phyloP scores from a whole-genome alignment of 2,329 filamentous ascomycete species.

The Fusarium pseudocircinatum region DNA sequence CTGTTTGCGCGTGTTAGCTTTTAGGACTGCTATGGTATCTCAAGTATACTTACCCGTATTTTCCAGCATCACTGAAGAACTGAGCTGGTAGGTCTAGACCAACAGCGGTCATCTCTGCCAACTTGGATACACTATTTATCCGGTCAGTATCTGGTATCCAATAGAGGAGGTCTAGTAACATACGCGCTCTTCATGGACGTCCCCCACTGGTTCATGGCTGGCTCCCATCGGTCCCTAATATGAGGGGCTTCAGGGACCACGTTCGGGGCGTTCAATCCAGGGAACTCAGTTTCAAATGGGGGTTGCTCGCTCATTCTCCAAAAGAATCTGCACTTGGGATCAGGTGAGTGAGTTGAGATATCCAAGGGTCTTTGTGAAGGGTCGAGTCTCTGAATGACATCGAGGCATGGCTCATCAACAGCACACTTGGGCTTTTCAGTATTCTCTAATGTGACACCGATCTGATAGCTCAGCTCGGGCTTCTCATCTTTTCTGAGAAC shows the following conservation, averaged over 20 bases:
- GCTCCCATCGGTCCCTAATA: conserved; percentile 62
- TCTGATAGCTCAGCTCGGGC: conserved; percentile 67
- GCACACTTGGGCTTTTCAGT: conserved; percentile 72
- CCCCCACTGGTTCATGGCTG: conserved; percentile 67
- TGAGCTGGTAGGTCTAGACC: conserved; percentile 63
- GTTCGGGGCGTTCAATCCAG: conserved; percentile 64
- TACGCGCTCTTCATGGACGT: conserved; percentile 68
- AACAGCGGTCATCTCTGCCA: conserved; percentile 68
- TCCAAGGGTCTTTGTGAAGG: conserved; percentile 67
- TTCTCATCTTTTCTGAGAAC: conserved; percentile 62
- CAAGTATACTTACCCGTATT: conserved; percentile 58
- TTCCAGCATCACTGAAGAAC: conserved; percentile 64
- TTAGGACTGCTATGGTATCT: background rate
- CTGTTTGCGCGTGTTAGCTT: conserved; percentile 43
- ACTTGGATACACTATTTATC: conserved; percentile 55
- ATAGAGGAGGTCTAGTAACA: conserved; percentile 38
- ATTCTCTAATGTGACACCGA: conserved; percentile 70
- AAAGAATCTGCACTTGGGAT: conserved; percentile 72
- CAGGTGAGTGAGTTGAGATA: conserved; percentile 64
- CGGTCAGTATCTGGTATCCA: background rate
- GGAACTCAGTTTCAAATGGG: conserved; percentile 65
- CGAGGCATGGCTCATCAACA: conserved; percentile 68
- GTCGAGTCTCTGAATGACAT: conserved; percentile 63
- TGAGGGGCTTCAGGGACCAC: conserved; percentile 61
- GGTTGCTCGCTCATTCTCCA: conserved; percentile 67